phyloP scores from a whole-genome alignment of 2,329 filamentous ascomycete genomes.

The Podosphaera fusca region DNA sequence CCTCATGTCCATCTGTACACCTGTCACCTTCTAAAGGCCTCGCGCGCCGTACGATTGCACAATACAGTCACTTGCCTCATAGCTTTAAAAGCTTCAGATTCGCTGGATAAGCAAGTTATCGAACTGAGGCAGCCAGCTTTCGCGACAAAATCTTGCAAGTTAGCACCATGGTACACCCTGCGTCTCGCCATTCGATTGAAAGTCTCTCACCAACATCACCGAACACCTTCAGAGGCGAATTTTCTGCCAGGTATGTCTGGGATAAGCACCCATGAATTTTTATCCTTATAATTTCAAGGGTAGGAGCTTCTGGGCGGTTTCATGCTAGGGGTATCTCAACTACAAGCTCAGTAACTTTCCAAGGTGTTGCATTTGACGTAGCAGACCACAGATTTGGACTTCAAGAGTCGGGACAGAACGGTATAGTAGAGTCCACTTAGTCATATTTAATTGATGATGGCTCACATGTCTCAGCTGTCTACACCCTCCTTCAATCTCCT shows the following conservation, averaged over 20 bases:
- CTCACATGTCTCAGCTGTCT: conserved; percentile 41
- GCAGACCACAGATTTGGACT: conserved; percentile 33
- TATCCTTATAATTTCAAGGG: conserved; percentile 16
- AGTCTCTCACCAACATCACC: conserved; percentile 22
- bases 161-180: conserved; percentile 20
- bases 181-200: conserved; percentile 23
- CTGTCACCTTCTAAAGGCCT: background rate
- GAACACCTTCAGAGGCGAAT: conserved; percentile 20
- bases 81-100: background rate
- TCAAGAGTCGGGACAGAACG: conserved; percentile 65
- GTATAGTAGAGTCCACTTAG: conserved; percentile 19
- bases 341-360: conserved; percentile 62
- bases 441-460: background rate
- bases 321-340: conserved; percentile 51
- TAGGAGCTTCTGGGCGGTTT: conserved; percentile 18
- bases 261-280: too few species aligned
- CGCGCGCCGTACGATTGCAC: background rate
- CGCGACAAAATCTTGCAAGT: background rate
- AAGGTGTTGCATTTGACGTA: conserved; percentile 55
- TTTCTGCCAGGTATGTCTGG: conserved; percentile 26
- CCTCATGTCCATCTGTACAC: background rate
- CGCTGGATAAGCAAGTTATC: too few species aligned
- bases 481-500: conserved; percentile 73
- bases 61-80: background rate
- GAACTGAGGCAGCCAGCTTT: background rate